phyloP scores from a whole-genome alignment of 148 eudicot species.

The Amaranthus hypochondriacus region DNA sequence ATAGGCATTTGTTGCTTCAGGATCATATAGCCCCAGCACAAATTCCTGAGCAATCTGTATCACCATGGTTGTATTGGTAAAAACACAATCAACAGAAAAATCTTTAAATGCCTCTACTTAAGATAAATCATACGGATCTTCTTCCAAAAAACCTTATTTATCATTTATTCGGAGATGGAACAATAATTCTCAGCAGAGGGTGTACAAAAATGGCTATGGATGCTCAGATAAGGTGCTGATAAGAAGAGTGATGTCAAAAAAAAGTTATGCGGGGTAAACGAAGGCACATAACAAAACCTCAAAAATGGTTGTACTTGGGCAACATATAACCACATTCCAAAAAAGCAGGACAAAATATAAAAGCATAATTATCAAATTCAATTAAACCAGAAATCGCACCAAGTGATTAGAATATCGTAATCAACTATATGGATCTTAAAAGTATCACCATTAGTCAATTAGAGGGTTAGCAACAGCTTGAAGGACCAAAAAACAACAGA shows the following conservation, averaged over 20 bases:
- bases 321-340: neutral
- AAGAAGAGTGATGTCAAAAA: neutral
- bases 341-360: neutral
- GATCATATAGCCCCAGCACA: constrained; percentile 71
- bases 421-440: neutral
- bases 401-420: neutral
- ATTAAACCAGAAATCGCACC: neutral
- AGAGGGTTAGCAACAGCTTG: neutral
- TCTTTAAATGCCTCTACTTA: neutral
- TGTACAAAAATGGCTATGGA: neutral
- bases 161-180: neutral
- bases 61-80: constrained; percentile 10
- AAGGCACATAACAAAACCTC: neutral
- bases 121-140: neutral
- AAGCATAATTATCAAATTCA: neutral
- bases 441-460: neutral
- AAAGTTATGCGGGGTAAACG: neutral
- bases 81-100: neutral
- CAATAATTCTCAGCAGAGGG: neutral
- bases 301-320: neutral
- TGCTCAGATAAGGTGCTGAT: neutral
- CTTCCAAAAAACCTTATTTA: neutral
- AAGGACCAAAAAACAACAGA: neutral
- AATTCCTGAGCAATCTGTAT: constrained; percentile 79
- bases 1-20: constrained; percentile 72